Conservation (phyloP, 2,329 filamentous ascomycete species). For the Colletotrichum coccodes region DNA sequence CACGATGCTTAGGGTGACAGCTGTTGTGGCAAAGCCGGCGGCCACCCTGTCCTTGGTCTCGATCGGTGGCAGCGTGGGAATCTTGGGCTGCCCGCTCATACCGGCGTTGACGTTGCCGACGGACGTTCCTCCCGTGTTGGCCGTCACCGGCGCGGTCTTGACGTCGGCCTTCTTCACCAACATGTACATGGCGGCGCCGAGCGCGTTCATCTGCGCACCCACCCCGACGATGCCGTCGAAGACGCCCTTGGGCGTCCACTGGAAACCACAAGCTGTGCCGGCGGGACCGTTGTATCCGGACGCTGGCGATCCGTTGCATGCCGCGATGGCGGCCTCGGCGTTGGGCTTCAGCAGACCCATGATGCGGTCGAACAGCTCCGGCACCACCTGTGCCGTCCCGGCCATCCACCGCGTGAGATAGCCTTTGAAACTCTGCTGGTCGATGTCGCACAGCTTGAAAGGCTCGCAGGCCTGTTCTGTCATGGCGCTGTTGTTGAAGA, state of each 20-base stretch:
- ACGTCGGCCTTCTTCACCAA: constrained; percentile 53
- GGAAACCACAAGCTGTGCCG: constrained; percentile 74
- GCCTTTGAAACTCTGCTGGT: constrained; percentile 81
- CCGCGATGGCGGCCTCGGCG: constrained; percentile 61
- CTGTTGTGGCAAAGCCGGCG: constrained; percentile 65
- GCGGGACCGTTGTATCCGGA: constrained; percentile 59
- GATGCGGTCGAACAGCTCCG: constrained; percentile 60
- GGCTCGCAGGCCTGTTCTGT: constrained; percentile 76
- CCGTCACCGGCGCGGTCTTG: constrained; percentile 57
- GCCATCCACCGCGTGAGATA: constrained; percentile 77
- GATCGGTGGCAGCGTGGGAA: constrained; percentile 49
- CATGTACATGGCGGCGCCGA: constrained; percentile 71
- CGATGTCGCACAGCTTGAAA: constrained; percentile 69
- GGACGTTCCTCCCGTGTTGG: constrained; percentile 68
- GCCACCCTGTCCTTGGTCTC: constrained; percentile 63
- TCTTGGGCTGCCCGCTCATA: constrained; percentile 36
- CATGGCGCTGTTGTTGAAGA: constrained; percentile 67
- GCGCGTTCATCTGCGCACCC: constrained; percentile 76
- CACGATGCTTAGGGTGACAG: constrained; percentile 58
- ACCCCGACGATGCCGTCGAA: constrained; percentile 73
- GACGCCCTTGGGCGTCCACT: constrained; percentile 62
- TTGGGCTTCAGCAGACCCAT: constrained; percentile 60
- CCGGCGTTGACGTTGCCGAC: constrained; percentile 61
- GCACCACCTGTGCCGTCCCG: constrained; percentile 63
- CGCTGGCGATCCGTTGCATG: constrained; percentile 59